Percentiles rank a stretch among this genome's conserved stretches.
Evolutionary conservation across 257 asterid species (phyloP).

Genomic region (Lycium ferocissimum): DNA sequence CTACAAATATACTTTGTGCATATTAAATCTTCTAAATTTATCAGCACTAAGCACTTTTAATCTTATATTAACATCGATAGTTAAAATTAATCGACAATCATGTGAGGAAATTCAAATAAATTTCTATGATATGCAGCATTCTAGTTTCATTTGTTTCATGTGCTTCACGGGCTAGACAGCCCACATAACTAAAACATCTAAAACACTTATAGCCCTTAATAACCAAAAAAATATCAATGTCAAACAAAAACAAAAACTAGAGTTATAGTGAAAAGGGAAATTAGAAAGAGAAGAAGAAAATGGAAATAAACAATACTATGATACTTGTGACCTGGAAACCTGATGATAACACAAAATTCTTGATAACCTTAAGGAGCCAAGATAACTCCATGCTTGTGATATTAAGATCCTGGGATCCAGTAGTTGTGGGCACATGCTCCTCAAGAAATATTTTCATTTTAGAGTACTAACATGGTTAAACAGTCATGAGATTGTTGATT

Average conservation of each 20-base stretch:
- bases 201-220: neutral
- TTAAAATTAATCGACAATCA: no score
- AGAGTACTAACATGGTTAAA: no score
- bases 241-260: constrained; percentile 9
- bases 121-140: no score
- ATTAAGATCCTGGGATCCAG: neutral
- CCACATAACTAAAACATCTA: neutral
- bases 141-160: no score
- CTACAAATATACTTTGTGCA: no score
- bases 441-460: constrained; percentile 36
- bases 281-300: neutral
- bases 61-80: no score
- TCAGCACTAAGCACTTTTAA: no score
- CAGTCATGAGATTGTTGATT: no score
- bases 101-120: no score
- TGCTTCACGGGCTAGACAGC: no score
- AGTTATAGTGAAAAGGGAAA: neutral
- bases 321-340: constrained; percentile 72
- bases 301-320: neutral
- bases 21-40: no score
- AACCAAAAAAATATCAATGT: neutral
- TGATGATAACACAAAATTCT: constrained; percentile 81
- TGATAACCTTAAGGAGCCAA: constrained; percentile 73
- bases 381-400: neutral
- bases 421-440: constrained; percentile 46